phyloP scores from a whole-genome alignment of 345 rosid genomes.

The Moringa oleifera region DNA sequence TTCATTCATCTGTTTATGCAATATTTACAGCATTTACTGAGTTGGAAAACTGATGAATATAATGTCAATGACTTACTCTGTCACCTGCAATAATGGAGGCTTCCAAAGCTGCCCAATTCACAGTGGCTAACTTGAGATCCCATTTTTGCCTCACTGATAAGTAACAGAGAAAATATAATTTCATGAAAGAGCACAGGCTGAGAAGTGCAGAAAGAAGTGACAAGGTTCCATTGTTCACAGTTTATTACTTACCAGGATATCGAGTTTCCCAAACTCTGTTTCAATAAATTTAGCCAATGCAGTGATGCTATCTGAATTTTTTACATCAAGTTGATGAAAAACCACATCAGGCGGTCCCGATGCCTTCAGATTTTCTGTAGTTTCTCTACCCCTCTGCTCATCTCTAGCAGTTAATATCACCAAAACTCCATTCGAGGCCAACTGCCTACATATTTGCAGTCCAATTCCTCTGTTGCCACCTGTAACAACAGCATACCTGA shows the following conservation, averaged over 20 bases:
- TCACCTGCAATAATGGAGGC: too few species aligned
- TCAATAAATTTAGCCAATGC: background rate
- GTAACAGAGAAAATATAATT: too few species aligned
- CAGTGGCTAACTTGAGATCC: background rate
- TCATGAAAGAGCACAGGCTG: background rate
- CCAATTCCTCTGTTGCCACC: constrained; percentile 16
- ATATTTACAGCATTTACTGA: too few species aligned
- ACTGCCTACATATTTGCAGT: constrained; percentile 10
- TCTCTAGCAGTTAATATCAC: constrained; percentile 14
- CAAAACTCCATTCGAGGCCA: constrained; percentile 2
- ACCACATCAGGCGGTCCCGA: background rate
- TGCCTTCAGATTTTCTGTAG: background rate
- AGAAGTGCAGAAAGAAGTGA: too few species aligned
- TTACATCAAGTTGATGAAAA: constrained; percentile 10
- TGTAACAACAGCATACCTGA: background rate
- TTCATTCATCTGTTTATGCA: background rate
- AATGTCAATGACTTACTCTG: too few species aligned
- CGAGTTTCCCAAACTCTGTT: constrained; percentile 2
- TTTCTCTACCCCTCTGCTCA: constrained; percentile 4
- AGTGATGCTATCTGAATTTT: background rate
- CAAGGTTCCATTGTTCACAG: too few species aligned
- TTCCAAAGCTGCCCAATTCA: constrained; percentile 10
- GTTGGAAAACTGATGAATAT: too few species aligned
- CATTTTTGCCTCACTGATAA: too few species aligned
- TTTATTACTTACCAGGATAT: too few species aligned